Base-by-base conservation (phyloP, 345 rosid genomes). In the Camelina neglecta region DNA sequence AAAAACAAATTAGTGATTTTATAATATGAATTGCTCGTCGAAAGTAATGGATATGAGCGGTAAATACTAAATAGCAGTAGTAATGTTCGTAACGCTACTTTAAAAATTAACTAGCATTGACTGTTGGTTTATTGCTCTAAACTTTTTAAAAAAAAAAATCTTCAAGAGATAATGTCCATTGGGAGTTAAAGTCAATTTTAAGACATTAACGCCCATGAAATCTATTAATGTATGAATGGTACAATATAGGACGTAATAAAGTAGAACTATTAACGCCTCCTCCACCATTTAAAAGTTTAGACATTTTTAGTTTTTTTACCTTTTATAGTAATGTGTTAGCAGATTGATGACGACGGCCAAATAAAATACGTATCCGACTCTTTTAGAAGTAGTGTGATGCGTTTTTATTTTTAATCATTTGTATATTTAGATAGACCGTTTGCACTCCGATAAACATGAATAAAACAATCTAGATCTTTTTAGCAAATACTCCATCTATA, bases 81-180 rank as follows among this genome's bases (percentile, higher is more conserved):
- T 24, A 54, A 54, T 55, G 72, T 68, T 55, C 3, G 73, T 42
- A 57, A 69, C 56, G 65, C 21, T 57, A 42, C 42, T 56, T 18
- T 56, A 4, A 4, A 69, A 56, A 45, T 31, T 21, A 21, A 21
- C 23, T 69, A 57, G 33, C 55, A 42, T 42, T 38, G 10, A 6
- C 41, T 55, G 49, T 39, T 54, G 38, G 49, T 16, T 44, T 47
- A 1, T 49, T 18, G 11, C 54, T 8, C 20, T 7, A 6, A 16
- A 49, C 2, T 16, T 16, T 16, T 26, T 3, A 1, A 24, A 0
- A 2, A 29, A 29, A 7, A 49, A n/a, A 49, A 16, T 4, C 53
- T 16, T 2, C 59, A 29, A 24, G 47, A 53, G 12, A 5, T 38
- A 26, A 11, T 54, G 61, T n/a, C 31, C 72, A 68, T 47, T 56